Evolutionary conservation across 352 stramenopile genomes (phyloP), one percentile per base, ranked within the genome.

Genomic region (Halophytophthora batemanensis): DNA sequence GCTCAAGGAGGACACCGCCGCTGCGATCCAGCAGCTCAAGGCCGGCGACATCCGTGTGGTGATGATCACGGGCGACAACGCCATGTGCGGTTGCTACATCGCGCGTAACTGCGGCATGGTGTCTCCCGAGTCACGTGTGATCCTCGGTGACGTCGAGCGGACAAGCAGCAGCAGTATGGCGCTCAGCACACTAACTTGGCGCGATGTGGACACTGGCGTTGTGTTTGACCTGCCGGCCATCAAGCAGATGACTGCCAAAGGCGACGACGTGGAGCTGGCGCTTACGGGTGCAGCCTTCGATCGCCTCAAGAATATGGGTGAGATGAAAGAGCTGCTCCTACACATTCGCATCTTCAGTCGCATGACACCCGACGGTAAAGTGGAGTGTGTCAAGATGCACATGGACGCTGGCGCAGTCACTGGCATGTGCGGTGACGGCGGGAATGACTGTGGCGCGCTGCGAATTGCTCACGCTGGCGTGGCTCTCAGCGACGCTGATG

Each of bases 61-160:
- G 12, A 93, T 95, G 69, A 76, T 95, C 35, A 93, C 85, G 29
- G 79, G 82, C n/a, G 79, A 92, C 45, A 86, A 82, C 37, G 61
- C 69, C 36, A 67, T 79, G 66, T 70, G 49, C 14, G 69, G 60
- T 21, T 72, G 64, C 58, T 78, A 69, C 42, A 73, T 82, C 22
- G 66, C 73, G 28, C 60, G 65, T 7, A 19, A 55, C n/a, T 61
- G 57, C 46, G 62, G 66, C 22, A 79, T 79, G 60, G 53, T 79
- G 13, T 36, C 43, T 8, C 28, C 40, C 5, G 41, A 23, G 25
- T 63, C 64, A 25, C 59, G 60, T 4, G 66, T 77, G 23, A 46
- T 80, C 11, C 61, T 77, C 18, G 70, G 63, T 40, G 63, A 77
- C 48, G n/a, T n/a, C n/a, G n/a, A n/a, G n/a, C n/a, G n/a, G n/a